These are phyloP conservation scores for Inonotus obliquus DNA, from an alignment of 1,284 basidiomycete genomes.

Conservation along the genomic window DNA sequence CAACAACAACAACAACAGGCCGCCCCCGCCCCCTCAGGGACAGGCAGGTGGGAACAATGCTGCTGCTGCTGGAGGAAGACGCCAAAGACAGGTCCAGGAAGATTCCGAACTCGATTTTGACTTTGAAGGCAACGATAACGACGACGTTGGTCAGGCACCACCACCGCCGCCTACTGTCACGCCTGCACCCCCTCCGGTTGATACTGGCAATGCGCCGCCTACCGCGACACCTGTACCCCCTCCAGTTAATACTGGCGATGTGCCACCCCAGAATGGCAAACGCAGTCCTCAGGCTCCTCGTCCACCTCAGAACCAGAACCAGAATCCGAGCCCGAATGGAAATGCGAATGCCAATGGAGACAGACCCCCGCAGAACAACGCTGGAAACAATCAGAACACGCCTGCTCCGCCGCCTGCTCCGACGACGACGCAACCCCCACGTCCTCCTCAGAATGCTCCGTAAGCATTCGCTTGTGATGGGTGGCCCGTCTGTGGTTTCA, in stretches of 20 bases:
- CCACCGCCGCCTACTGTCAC: neutral
- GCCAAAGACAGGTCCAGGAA: neutral
- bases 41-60: neutral
- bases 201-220: neutral
- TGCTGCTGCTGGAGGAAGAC: neutral
- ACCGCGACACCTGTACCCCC: neutral
- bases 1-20: neutral
- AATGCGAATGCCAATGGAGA: neutral
- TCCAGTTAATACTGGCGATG: neutral
- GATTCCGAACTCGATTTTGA: neutral
- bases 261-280: neutral
- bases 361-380: too few species aligned
- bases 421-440: neutral
- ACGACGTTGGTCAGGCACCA: neutral
- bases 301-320: neutral
- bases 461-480: too few species aligned
- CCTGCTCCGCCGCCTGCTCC: neutral
- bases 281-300: neutral
- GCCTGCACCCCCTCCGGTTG: neutral
- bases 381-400: neutral
- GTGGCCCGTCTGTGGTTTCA: neutral
- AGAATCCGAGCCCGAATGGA: neutral
- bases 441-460: too few species aligned
- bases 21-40: neutral
- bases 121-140: neutral